Evolutionary conservation across 345 rosid genomes (phyloP).

Genomic region (Corchorus capsularis): DNA sequence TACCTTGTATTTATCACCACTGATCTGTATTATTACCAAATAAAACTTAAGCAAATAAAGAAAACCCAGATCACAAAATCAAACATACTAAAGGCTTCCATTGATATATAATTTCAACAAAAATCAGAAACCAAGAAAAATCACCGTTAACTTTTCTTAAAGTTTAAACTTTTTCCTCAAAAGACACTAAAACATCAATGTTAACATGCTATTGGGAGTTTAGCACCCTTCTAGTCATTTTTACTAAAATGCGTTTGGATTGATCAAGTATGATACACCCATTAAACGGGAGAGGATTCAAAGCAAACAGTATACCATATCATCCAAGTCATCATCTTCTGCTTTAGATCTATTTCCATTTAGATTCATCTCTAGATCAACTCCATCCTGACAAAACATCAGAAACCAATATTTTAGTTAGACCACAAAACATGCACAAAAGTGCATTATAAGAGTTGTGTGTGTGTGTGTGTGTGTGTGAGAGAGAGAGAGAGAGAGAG

Average conservation of each 20-base stretch:
- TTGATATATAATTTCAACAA: background rate
- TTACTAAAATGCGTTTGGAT: background rate
- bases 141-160: constrained; percentile 32
- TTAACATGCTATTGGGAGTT: background rate
- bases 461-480: no score
- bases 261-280: background rate
- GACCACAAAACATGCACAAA: background rate
- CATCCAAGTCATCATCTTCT: constrained; percentile 77
- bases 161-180: constrained; percentile 12
- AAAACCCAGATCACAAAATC: constrained; percentile 37
- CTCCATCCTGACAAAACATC: constrained; percentile 72
- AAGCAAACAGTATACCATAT: constrained; percentile 57
- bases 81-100: background rate
- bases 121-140: constrained; percentile 12
- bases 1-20: constrained; percentile 25
- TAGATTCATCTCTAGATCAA: constrained; percentile 84
- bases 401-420: constrained; percentile 16
- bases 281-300: background rate
- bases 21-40: constrained; percentile 29
- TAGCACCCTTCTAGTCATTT: background rate
- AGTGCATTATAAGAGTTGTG: background rate
- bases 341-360: constrained; percentile 60
- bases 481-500: background rate
- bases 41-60: constrained; percentile 24
- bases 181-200: background rate